Evolutionary conservation across 371 early-diverging fungal genomes (phyloP).

Genomic region (Mucor irregularis): DNA sequence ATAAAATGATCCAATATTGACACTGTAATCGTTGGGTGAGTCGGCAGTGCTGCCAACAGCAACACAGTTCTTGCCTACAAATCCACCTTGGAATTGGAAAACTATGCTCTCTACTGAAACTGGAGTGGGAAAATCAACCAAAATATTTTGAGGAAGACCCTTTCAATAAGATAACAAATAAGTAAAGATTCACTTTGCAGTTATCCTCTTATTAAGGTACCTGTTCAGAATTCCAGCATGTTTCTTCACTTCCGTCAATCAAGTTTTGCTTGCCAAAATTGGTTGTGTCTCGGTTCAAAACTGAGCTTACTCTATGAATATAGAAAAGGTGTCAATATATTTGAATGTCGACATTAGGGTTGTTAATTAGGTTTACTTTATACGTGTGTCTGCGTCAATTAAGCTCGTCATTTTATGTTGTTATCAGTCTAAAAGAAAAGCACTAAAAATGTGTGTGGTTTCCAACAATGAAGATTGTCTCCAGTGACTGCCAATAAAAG

Average conservation of each 20-base stretch:
- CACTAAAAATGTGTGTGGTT: neutral
- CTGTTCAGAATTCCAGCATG: conserved; percentile 95
- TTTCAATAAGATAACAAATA: neutral
- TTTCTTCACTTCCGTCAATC: conserved; percentile 76
- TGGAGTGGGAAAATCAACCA: conserved; percentile 67
- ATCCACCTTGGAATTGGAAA: conserved; percentile 93
- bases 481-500: neutral
- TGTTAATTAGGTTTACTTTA: conserved; percentile 47
- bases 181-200: too few relatives aligned
- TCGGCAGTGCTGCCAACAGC: conserved; percentile 35
- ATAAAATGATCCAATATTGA: conserved; percentile 49
- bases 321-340: neutral
- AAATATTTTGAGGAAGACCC: conserved; percentile 83
- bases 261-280: conserved; percentile 83
- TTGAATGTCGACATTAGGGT: neutral
- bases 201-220: too few relatives aligned
- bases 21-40: conserved; percentile 49
- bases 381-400: conserved; percentile 53
- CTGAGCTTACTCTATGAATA: conserved; percentile 80
- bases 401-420: conserved; percentile 46
- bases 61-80: conserved; percentile 77
- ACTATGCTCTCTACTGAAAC: conserved; percentile 45
- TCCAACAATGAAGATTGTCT: too few relatives aligned
- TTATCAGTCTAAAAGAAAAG: neutral
- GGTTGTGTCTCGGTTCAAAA: conserved; percentile 76